These are phyloP conservation scores for Gaultheria prostrata DNA, from an alignment of 148 eudicot genomes.

Conservation along the genomic window DNA sequence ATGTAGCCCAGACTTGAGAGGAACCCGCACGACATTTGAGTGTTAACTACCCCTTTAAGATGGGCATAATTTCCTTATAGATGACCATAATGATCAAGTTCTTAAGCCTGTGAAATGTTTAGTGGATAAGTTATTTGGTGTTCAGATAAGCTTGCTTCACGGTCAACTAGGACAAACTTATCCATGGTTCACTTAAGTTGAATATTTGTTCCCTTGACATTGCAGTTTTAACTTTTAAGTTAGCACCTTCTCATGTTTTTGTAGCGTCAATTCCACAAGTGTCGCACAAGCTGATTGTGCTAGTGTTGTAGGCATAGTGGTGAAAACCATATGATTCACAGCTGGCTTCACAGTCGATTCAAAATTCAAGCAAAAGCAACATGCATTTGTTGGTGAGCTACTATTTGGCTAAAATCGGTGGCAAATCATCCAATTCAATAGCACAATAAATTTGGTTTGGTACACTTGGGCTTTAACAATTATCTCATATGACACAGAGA, in stretches of 20 bases:
- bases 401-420: no score
- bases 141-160: neutral
- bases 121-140: neutral
- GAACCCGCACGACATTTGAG: neutral
- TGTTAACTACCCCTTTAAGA: neutral
- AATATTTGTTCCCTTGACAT: neutral
- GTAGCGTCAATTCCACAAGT: neutral
- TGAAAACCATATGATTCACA: no score
- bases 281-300: neutral
- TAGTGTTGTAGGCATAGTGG: neutral
- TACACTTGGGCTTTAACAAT: no score
- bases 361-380: no score
- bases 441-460: no score
- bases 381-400: no score
- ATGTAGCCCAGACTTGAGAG: neutral
- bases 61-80: neutral
- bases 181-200: neutral
- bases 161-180: neutral
- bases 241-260: neutral
- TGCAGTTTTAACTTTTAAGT: neutral
- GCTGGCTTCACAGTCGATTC: no score
- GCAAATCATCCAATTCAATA: no score
- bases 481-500: no score
- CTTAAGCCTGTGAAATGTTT: neutral
- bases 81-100: neutral